Percentiles rank a stretch among this genome's conserved stretches.
phyloP scores from a whole-genome alignment of 352 stramenopile genomes.

The Globisporangium uncinulatum region DNA sequence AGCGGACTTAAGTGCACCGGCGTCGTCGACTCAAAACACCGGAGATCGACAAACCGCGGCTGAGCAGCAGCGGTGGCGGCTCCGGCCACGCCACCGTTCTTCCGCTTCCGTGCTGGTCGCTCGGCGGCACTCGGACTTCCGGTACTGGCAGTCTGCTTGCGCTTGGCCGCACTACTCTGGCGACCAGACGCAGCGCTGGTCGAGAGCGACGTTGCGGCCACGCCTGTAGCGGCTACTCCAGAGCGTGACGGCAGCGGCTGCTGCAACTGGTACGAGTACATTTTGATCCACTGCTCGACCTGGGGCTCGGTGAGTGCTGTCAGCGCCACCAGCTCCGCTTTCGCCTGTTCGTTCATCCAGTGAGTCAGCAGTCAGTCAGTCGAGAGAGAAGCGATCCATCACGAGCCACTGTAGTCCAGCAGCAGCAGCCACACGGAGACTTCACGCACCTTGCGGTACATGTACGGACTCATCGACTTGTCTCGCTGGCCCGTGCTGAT shows the following conservation, averaged over 20 bases:
- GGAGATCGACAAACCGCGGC: slow-evolving; percentile 41
- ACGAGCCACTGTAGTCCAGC: background rate
- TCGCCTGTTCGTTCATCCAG: slow-evolving; percentile 15
- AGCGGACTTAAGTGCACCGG: slow-evolving; percentile 19
- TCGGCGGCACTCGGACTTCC: slow-evolving; percentile 11
- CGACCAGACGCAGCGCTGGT: slow-evolving; percentile 12
- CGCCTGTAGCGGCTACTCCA: background rate
- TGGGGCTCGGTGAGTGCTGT: slow-evolving; percentile 53
- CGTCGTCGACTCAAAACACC: slow-evolving; percentile 40
- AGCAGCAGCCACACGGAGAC: background rate
- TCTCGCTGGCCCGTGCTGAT: slow-evolving; percentile 52
- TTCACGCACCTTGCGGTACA: slow-evolving; percentile 34
- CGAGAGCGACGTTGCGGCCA: background rate
- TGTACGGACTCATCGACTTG: slow-evolving; percentile 31
- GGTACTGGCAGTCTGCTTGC: slow-evolving; percentile 29
- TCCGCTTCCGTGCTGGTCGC: slow-evolving; percentile 41
- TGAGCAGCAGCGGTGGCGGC: background rate
- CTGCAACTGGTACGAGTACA: slow-evolving; percentile 24
- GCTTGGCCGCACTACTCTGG: slow-evolving; percentile 42
- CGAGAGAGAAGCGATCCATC: too few species aligned
- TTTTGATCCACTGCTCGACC: slow-evolving; percentile 65
- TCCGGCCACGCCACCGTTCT: slow-evolving; percentile 7
- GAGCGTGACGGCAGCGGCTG: slow-evolving; percentile 1
- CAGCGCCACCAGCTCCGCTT: slow-evolving; percentile 45
- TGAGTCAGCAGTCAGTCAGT: background rate